Percentiles rank a stretch among this genome's conserved stretches.
Conservation (phyloP, 768 basidiomycete genomes). For the Coprinellus micaceus region DNA sequence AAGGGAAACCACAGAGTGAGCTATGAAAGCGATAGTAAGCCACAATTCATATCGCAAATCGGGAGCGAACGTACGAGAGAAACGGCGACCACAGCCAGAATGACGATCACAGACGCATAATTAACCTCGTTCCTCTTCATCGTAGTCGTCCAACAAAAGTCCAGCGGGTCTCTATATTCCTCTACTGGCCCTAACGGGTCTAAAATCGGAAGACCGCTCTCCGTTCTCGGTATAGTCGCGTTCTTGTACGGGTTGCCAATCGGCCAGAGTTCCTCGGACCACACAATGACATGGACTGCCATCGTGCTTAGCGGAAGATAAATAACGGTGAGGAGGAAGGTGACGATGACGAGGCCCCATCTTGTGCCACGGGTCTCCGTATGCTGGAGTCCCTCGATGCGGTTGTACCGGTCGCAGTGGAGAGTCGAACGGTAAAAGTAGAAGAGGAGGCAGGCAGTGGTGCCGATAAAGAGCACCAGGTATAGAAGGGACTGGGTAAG, state of each 20-base stretch:
- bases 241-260: conserved; percentile 67
- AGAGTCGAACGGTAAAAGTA: conserved; percentile 52
- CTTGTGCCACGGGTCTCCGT: conserved; percentile 36
- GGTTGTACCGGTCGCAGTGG: conserved; percentile 45
- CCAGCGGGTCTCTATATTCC: conserved; percentile 57
- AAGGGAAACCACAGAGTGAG: conserved; percentile 70
- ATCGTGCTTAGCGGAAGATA: conserved; percentile 79
- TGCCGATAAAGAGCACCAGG: conserved; percentile 52
- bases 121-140: conserved; percentile 69
- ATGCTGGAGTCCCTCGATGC: conserved; percentile 54
- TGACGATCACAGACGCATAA: conserved; percentile 59
- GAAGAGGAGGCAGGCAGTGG: conserved; percentile 53
- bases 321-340: conserved; percentile 62
- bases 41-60: background rate
- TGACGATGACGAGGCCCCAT: conserved; percentile 56
- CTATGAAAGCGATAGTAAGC: conserved; percentile 29
- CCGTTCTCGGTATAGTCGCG: conserved; percentile 36
- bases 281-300: conserved; percentile 70
- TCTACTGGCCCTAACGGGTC: conserved; percentile 52
- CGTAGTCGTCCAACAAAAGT: conserved; percentile 79
- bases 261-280: conserved; percentile 75
- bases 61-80: conserved; percentile 38
- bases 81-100: conserved; percentile 53
- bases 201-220: conserved; percentile 36
- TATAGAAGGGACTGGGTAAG: conserved; percentile 57